A percentile compares a stretch with the other conserved stretches of the same genome.
Evolutionary conservation across 768 basidiomycete genomes (phyloP).

Genomic region (Boletus speciosus): DNA sequence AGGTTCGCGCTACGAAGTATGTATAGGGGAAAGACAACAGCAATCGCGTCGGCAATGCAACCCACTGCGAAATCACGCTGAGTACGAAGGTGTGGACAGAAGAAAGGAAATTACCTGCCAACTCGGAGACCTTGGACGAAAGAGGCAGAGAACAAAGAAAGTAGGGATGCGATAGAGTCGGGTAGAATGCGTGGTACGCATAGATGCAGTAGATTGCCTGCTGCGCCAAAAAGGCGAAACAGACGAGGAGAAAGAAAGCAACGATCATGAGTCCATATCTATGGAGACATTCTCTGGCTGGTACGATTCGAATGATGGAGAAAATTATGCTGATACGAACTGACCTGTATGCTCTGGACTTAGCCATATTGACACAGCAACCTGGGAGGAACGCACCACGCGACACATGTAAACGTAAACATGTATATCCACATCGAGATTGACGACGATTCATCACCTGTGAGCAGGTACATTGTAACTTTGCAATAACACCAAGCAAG

Average conservation of each 20-base stretch:
- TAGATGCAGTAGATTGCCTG: constrained; percentile 4
- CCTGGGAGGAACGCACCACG: constrained; percentile 14
- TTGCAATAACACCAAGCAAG: not conserved
- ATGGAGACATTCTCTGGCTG: constrained; percentile 8
- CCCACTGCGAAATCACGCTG: not conserved
- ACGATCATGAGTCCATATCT: constrained; percentile 4
- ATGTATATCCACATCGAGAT: constrained; percentile 15
- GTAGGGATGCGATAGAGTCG: not conserved
- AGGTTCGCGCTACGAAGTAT: constrained; percentile 6
- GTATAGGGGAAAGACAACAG: constrained; percentile 1
- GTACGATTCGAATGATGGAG: constrained; percentile 20
- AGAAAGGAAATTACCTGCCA: constrained; percentile 2
- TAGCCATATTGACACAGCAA: not conserved
- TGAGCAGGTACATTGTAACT: not conserved
- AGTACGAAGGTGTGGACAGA: not conserved
- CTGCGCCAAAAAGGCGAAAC: not conserved
- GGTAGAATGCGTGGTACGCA: not conserved
- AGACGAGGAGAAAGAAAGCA: constrained; percentile 7
- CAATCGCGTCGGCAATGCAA: not conserved
- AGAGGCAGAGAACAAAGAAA: not conserved
- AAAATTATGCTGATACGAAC: constrained; percentile 21
- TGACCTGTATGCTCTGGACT: constrained; percentile 5
- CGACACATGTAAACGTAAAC: constrained; percentile 4
- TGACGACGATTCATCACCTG: not conserved
- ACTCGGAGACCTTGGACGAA: not conserved